A percentile compares a stretch with the other conserved stretches of the same genome.
phyloP scores from a whole-genome alignment of 768 basidiomycete genomes.

The Rhodotorula graminis region DNA sequence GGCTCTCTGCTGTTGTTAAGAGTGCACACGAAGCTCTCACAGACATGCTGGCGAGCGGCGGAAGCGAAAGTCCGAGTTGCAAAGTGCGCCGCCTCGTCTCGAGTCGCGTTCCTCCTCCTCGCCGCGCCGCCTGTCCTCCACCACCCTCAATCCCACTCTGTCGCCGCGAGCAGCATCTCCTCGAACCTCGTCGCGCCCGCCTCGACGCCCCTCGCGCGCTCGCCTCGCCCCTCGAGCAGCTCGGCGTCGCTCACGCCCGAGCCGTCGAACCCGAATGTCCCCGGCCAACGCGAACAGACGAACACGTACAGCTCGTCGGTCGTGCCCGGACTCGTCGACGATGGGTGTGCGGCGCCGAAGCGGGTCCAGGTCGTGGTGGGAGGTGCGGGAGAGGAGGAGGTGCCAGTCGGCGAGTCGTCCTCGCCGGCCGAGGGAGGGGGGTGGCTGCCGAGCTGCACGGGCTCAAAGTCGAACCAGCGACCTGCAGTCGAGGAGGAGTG shows the following conservation, averaged over 20 bases:
- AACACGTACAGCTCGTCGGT: constrained; percentile 56
- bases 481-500: constrained; percentile 51
- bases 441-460: constrained; percentile 34
- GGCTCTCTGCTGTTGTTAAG: too few relatives aligned
- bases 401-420: neutral
- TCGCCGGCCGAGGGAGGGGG: neutral
- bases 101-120: too few relatives aligned
- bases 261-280: constrained; percentile 55
- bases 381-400: neutral
- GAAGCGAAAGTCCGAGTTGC: too few relatives aligned
- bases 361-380: constrained; percentile 20
- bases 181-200: constrained; percentile 15
- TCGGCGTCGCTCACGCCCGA: constrained; percentile 50
- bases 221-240: constrained; percentile 54
- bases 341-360: constrained; percentile 21
- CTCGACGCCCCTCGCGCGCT: neutral
- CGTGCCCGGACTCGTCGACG: neutral
- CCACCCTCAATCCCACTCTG: constrained; percentile 11
- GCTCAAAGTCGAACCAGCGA: constrained; percentile 48
- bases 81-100: too few relatives aligned
- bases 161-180: constrained; percentile 16
- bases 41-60: too few relatives aligned
- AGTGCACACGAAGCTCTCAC: too few relatives aligned
- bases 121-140: too few relatives aligned
- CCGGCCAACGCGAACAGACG: constrained; percentile 56